Conservation (phyloP, 257 asterid species). For the Solanum ahanhuiri region DNA sequence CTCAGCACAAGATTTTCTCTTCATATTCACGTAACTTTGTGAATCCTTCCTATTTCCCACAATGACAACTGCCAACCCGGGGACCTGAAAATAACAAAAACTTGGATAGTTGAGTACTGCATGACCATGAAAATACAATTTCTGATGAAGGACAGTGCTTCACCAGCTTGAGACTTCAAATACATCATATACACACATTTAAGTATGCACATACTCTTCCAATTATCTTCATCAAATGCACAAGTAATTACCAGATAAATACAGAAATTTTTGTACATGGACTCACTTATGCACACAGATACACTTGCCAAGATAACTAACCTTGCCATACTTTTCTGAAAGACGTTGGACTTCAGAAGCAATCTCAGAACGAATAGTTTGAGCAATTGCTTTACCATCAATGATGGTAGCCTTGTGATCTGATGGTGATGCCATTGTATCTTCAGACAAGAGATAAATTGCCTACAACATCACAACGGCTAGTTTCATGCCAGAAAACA, state of each 20-base stretch:
- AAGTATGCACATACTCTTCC: not conserved
- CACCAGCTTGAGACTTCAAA: not conserved
- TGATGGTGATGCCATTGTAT: slow-evolving; percentile 38
- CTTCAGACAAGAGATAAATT: not conserved
- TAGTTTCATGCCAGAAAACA: not conserved
- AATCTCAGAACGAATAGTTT: slow-evolving; percentile 63
- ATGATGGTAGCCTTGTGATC: slow-evolving; percentile 59
- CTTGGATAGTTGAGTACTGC: not conserved
- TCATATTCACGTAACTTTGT: slow-evolving; percentile 87
- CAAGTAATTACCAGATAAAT: not conserved
- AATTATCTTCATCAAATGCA: not conserved
- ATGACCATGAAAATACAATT: not conserved
- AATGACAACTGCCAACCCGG: slow-evolving; percentile 91
- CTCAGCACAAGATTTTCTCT: slow-evolving; percentile 93
- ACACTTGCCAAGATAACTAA: slow-evolving; percentile 6
- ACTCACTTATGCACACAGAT: not conserved
- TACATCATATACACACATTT: not conserved
- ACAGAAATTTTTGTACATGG: not conserved
- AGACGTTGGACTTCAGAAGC: slow-evolving; percentile 49
- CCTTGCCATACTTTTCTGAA: slow-evolving; percentile 58
- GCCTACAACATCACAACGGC: not conserved
- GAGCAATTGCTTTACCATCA: slow-evolving; percentile 76
- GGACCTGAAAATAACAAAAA: slow-evolving; percentile 50
- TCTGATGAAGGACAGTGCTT: not conserved
- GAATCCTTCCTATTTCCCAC: slow-evolving; percentile 92